Evolutionary conservation across 495 filamentous ascomycete genomes (phyloP), one percentile per base, ranked within the genome.

Genomic region (Coniosporium apollinis): DNA sequence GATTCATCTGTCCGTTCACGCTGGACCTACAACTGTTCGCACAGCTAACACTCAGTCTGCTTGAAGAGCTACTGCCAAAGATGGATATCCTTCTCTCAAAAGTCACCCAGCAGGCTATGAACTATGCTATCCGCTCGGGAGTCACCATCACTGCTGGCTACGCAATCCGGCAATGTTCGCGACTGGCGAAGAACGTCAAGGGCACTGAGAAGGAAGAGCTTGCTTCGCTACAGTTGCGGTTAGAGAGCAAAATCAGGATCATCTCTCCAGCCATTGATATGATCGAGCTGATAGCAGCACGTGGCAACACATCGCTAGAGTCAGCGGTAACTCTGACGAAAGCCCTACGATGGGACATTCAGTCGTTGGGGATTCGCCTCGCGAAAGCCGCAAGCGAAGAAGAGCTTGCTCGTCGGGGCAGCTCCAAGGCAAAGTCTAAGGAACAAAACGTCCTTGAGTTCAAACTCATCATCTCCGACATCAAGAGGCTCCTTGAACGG

Each of bases 251-350:
- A 50, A 91, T 92, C 34, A 74, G 72, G 57, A 86, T 94, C 36
- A 76, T 94, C 26, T 82, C 82, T 16, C 86, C 86, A 3, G 79
- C 85, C 1, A 91, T 94, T 48, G 83, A 94, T 48, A 71, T 93
- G 65, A 89, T 94, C 37, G 84, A 93, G 52, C 64, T 94, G 43
- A 91, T 89, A 44, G 82, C 86, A 43, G 82, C 84, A 4, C 72
- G 91, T 45, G 91, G 91, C n/a, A 94, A 99, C 49, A 83, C 84
- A 0, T 81, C 85, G 34, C 66, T 99, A 2, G 86, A 94, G 49
- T 83, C 82, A 16, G 87, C 91, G 1, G 74, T 92, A 6, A 73
- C 71, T 7, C 69, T 92, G 15, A 91, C 87, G 11, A 89, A 87
- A 51, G 67, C 74, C 21, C 64, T 99, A n/a, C 72, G 87, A 30